Base-by-base conservation (phyloP, 805 yeast species). In the Isabelozyma gotoi region DNA sequence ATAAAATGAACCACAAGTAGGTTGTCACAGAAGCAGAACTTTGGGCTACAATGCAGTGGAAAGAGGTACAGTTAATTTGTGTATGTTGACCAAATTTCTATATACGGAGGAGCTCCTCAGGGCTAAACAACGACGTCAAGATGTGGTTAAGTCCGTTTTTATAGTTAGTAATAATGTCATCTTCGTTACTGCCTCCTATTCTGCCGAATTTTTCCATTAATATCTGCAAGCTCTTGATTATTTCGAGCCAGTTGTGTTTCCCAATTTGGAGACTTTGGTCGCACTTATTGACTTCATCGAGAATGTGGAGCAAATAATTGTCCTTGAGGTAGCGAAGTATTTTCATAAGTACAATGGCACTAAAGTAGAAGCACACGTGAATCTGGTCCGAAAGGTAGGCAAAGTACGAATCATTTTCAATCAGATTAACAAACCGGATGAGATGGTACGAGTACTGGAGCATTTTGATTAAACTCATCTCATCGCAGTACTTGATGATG, bases 341-440 rank as follows among this genome's bases (percentile, higher is more conserved):
- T 40, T 61, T 65, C 11, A 74, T 49, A 39, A 74, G 56, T 12
- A 74, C 49, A 4, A 71, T 45, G 0, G 73, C 70, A 15, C 75
- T 60, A 52, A 67, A 76, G 42, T 72, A 72, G 44, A 77, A 68
- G 38, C 72, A 69, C 44, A 82, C 71, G 55, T 81, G 88, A 36
- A 84, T 68, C 62, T 82, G 88, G 63, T 85, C 90, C 10, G 87
- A 80, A n/a, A 85, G 68, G 53, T 78, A 81, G 0, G 85, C 83
- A 62, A 85, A 85, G 53, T 80, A 81, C 3, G 79, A 70, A 53
- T 78, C 82, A 46, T 73, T 67, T 19, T 66, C 72, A 18, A 75
- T 69, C 18, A 55, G 56, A 35, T 67, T 52, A 39, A 76, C 60
- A 16, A 74, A 68, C 36, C 62, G 67, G 1, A 81, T 59, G 3